Base-by-base conservation (phyloP, 306 rosid genomes). In the Sechiopsis laciniata region DNA sequence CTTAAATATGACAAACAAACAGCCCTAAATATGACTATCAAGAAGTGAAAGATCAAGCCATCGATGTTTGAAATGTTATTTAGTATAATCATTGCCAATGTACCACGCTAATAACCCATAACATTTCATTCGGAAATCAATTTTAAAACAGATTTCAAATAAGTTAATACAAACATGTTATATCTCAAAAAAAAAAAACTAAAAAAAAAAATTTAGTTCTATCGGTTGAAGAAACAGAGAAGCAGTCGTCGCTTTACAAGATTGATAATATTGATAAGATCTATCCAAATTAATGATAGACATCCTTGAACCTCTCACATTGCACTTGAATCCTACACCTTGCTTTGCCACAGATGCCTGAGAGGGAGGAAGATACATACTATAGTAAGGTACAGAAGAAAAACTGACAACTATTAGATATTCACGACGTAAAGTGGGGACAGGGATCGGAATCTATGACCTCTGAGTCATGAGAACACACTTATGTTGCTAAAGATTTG, bases 291-390 rank as follows among this genome's bases (percentile, higher is more conserved):
- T 10, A 42, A 40, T 64, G 26, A 64, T 51, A n/a, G 8, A 64
- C 53, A 40, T 14, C 71, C 51, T 40, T 16, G 51, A 40, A 63
- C 53, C 29, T 65, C 54, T 42, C 29, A 10, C 21, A 46, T 45
- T 37, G 50, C 51, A 64, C 55, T 66, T n/a, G 9, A 5, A 35
- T 32, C 24, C 51, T 68, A 48, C 55, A 21, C 40, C 73, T 69
- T 69, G 73, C 21, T 56, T 50, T 69, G 37, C 73, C 58, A 69
- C 11, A 69, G 40, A 46, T 69, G 42, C 73, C 73, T 69, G n/a
- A 22, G 55, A 67, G 15, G 72, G 9, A 67, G 72, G 55, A 45
- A 67, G 55, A 67, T 67, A 11, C 4, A 42, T 32, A 32, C 37
- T 32, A 32, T 35, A 3, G 42, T 63, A 42, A 50, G 54, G 8